Conservation (phyloP, 169 alveolate genomes). For the Plasmodium billcollinsi region DNA sequence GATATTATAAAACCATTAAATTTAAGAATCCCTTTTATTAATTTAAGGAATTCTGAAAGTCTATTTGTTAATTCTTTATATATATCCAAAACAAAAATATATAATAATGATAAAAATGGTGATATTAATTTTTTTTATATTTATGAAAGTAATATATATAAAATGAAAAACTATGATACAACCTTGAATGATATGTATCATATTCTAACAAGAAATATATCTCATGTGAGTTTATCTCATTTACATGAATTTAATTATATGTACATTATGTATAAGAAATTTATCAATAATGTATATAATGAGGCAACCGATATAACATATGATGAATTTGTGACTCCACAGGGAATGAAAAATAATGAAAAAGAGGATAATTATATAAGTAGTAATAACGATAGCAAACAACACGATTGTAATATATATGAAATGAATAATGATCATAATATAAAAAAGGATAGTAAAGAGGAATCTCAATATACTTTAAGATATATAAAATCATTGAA, state of each 20-base stretch:
- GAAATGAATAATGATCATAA: background rate
- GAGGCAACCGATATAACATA: background rate
- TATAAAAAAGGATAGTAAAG: background rate
- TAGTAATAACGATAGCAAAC: background rate
- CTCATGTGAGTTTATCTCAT: background rate
- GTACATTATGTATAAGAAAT: conserved; percentile 29
- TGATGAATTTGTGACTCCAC: no score
- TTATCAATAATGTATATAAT: conserved; percentile 21
- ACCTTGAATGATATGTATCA: conserved; percentile 27
- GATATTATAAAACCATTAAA: conserved; percentile 35
- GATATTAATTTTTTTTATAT: conserved; percentile 26
- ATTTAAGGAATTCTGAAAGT: conserved; percentile 34
- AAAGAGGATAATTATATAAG: background rate
- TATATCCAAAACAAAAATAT: conserved; percentile 40
- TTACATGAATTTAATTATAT: conserved; percentile 32
- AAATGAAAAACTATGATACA: conserved; percentile 45
- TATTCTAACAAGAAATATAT: conserved; percentile 29
- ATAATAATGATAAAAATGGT: conserved; percentile 9
- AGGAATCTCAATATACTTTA: background rate
- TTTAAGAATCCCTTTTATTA: conserved; percentile 34
- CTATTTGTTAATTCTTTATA: conserved; percentile 27
- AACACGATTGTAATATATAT: background rate
- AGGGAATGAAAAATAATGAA: background rate
- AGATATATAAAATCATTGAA: conserved; percentile 18
- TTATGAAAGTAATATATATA: conserved; percentile 12